Evolutionary conservation across 2,329 filamentous ascomycete genomes (phyloP).

Genomic region (Myriosclerotinia curreyana): DNA sequence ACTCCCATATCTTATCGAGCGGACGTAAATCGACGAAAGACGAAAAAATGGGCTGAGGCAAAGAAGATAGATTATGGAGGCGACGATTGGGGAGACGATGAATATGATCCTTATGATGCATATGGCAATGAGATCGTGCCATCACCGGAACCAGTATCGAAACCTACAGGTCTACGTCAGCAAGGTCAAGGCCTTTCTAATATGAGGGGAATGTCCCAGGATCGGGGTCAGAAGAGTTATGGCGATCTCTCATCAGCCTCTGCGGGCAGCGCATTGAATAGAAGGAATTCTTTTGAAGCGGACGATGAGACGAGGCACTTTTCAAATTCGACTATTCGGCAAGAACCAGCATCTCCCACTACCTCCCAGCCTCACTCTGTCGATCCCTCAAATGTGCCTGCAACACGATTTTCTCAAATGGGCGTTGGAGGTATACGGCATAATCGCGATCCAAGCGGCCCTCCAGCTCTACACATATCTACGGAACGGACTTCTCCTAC

Average conservation of each 20-base stretch:
- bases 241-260: conserved; percentile 36
- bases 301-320: conserved; percentile 53
- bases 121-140: conserved; percentile 42
- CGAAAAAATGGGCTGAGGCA: conserved; percentile 92
- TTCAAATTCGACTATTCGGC: conserved; percentile 38
- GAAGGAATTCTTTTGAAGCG: conserved; percentile 51
- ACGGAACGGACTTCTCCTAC: conserved; percentile 30
- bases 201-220: conserved; percentile 21
- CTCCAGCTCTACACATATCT: conserved; percentile 31
- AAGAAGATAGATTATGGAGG: conserved; percentile 85
- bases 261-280: conserved; percentile 23
- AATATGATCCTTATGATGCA: conserved; percentile 48
- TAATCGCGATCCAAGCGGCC: conserved; percentile 29
- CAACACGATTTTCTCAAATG: conserved; percentile 38
- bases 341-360: conserved; percentile 27
- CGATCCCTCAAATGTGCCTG: conserved; percentile 17
- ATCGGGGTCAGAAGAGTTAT: conserved; percentile 35
- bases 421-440: conserved; percentile 25
- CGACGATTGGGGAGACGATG: conserved; percentile 83
- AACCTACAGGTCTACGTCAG: conserved; percentile 46
- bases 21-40: conserved; percentile 85
- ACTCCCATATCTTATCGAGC: conserved; percentile 59
- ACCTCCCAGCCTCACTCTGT: conserved; percentile 19
- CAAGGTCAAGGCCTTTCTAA: conserved; percentile 39
- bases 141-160: conserved; percentile 33